These are phyloP conservation scores for Pyrenophora seminiperda DNA, from an alignment of 2,329 filamentous ascomycete genomes.

Conservation along the genomic window DNA sequence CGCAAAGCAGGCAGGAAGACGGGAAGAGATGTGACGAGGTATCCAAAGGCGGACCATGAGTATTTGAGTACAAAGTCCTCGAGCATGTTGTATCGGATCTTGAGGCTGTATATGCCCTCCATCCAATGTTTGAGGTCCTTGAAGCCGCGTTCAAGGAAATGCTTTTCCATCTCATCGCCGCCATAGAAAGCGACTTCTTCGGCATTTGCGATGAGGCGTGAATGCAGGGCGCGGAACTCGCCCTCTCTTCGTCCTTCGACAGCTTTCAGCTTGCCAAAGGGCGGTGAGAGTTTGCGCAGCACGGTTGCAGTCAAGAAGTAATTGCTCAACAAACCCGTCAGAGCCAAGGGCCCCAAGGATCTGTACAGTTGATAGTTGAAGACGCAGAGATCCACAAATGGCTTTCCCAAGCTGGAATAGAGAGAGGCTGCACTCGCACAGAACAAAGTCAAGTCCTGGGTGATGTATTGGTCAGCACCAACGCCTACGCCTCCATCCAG, in stretches of 20 bases:
- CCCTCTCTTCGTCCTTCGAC: conserved; percentile 95
- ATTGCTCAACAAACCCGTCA: conserved; percentile 85
- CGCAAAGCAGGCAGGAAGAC: conserved; percentile 96
- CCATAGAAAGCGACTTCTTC: conserved; percentile 98
- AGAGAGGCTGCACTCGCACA: conserved; percentile 89
- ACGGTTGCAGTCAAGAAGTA: conserved; percentile 95
- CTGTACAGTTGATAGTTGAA: conserved; percentile 98
- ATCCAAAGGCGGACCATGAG: conserved; percentile 97
- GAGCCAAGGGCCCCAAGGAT: conserved; percentile 83
- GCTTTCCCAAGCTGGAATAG: conserved; percentile 97
- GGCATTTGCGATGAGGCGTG: conserved; percentile 91
- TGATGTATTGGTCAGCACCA: conserved; percentile 95
- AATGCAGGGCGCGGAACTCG: conserved; percentile 89
- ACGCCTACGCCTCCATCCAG: conserved; percentile 91
- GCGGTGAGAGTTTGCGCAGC: conserved; percentile 84
- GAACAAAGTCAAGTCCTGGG: conserved; percentile 93
- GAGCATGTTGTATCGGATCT: conserved; percentile 97
- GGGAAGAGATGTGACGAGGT: conserved; percentile 88
- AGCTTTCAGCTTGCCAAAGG: conserved; percentile 95
- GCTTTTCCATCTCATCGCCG: conserved; percentile 91
- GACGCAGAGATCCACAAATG: conserved; percentile 92
- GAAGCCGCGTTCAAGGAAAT: conserved; percentile 89
- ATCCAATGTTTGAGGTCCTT: conserved; percentile 93
- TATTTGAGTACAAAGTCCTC: conserved; percentile 99
- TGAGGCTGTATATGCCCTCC: conserved; percentile 97